These are phyloP conservation scores for Sporisorium iseilematis-ciliati DNA, from an alignment of 1,284 basidiomycete species.

Conservation along the genomic window DNA sequence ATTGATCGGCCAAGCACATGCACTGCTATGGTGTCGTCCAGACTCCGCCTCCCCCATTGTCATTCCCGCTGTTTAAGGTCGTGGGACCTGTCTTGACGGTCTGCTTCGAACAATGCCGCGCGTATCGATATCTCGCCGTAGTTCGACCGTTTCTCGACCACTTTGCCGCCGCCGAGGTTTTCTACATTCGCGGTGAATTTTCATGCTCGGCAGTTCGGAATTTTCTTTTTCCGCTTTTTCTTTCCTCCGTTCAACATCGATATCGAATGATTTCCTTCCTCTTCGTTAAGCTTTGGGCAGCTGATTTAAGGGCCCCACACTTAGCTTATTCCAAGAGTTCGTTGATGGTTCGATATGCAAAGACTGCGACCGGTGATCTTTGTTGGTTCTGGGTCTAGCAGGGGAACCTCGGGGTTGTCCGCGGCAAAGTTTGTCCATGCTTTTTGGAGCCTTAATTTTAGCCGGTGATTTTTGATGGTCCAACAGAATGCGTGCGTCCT, in stretches of 20 bases:
- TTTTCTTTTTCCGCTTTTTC: neutral
- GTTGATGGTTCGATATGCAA: neutral
- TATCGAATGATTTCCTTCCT: neutral
- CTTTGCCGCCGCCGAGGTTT: too few relatives aligned
- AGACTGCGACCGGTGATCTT: neutral
- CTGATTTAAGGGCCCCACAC: conserved; percentile 11
- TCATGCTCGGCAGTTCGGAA: neutral
- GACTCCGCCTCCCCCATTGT: too few relatives aligned
- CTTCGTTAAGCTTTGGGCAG: neutral
- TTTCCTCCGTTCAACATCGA: too few relatives aligned
- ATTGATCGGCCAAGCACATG: conserved; percentile 2
- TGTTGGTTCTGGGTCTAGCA: conserved; percentile 1
- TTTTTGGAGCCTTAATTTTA: neutral
- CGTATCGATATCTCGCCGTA: conserved; percentile 10
- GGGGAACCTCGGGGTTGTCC: neutral
- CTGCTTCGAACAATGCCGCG: neutral
- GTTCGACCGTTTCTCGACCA: conserved; percentile 9
- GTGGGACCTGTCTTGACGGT: too few relatives aligned
- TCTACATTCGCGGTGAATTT: neutral
- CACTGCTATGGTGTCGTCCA: neutral
- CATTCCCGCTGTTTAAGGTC: too few relatives aligned
- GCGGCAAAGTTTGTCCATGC: neutral
- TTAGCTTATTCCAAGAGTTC: neutral
- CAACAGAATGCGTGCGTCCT: neutral
- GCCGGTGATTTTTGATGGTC: neutral